Conservation (phyloP, 768 basidiomycete genomes). For the Suillus subaureus region DNA sequence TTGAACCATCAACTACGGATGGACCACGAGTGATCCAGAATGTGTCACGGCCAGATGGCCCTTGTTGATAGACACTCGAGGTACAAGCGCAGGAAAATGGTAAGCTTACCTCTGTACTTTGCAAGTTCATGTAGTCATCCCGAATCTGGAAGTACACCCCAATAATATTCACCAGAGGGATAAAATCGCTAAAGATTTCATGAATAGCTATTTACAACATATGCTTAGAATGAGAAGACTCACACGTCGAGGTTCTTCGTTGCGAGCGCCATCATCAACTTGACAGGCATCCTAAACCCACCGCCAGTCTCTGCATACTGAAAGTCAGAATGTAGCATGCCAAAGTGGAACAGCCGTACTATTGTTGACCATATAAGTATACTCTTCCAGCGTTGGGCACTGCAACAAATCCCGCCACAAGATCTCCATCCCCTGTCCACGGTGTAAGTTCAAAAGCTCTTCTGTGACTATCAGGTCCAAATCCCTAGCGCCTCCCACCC, state of each 20-base stretch:
- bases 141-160: slow-evolving; percentile 95
- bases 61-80: slow-evolving; percentile 35
- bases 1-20: neutral
- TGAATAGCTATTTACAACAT: neutral
- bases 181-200: slow-evolving; percentile 65
- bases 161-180: slow-evolving; percentile 91
- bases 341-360: slow-evolving; percentile 50
- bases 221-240: slow-evolving; percentile 18
- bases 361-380: slow-evolving; percentile 94
- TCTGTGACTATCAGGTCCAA: slow-evolving; percentile 47
- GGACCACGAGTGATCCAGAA: slow-evolving; percentile 53
- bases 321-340: slow-evolving; percentile 17
- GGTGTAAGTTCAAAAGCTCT: slow-evolving; percentile 84
- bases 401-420: slow-evolving; percentile 91
- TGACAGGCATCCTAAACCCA: slow-evolving; percentile 87
- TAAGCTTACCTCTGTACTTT: slow-evolving; percentile 71
- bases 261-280: slow-evolving; percentile 93
- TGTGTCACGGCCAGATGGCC: slow-evolving; percentile 39
- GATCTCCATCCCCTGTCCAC: slow-evolving; percentile 93
- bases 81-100: neutral
- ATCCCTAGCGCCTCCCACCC: slow-evolving; percentile 71
- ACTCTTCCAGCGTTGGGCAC: slow-evolving; percentile 94
- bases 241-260: slow-evolving; percentile 64
- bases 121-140: slow-evolving; percentile 97
- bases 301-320: slow-evolving; percentile 83